Evolutionary conservation across 805 yeast species (phyloP).

Genomic region (Diddensiella santjacobensis): DNA sequence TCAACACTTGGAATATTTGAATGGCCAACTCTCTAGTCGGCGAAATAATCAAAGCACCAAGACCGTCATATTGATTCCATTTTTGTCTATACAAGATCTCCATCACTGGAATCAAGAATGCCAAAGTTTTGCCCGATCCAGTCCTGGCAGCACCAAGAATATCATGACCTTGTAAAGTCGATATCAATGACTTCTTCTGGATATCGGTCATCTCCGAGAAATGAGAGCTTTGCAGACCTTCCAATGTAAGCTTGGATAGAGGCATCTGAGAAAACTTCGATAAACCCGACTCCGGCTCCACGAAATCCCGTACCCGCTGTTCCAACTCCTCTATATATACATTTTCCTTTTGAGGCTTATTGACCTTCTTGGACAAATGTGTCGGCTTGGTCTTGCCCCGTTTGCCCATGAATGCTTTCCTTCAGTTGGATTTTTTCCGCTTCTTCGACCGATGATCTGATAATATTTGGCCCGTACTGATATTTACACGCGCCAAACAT

Average conservation of each 20-base stretch:
- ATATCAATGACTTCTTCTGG: slow-evolving; percentile 74
- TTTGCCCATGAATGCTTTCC: slow-evolving; percentile 3
- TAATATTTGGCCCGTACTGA: too few species aligned
- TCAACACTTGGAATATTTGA: slow-evolving; percentile 82
- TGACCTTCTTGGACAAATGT: not conserved
- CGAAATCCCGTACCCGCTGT: slow-evolving; percentile 51
- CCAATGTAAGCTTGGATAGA: slow-evolving; percentile 54
- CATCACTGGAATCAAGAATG: slow-evolving; percentile 77
- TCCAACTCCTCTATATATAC: slow-evolving; percentile 43
- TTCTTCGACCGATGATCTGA: too few species aligned
- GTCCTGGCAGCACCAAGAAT: slow-evolving; percentile 86
- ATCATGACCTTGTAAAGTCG: slow-evolving; percentile 72
- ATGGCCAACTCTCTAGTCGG: slow-evolving; percentile 91
- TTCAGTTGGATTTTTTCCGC: too few species aligned
- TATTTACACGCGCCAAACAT: too few species aligned
- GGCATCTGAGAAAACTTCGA: slow-evolving; percentile 76
- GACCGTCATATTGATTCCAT: slow-evolving; percentile 81
- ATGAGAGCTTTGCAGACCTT: slow-evolving; percentile 75
- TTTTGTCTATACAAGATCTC: slow-evolving; percentile 55
- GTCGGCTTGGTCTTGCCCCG: not conserved
- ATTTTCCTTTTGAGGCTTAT: slow-evolving; percentile 29
- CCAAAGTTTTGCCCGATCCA: slow-evolving; percentile 86
- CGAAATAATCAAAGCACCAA: slow-evolving; percentile 84
- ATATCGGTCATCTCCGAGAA: slow-evolving; percentile 81
- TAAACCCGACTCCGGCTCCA: slow-evolving; percentile 28